Evolutionary conservation across 2,329 filamentous ascomycete genomes (phyloP), one percentile per base, ranked within the genome.

Genomic region (Fusarium beomiforme): DNA sequence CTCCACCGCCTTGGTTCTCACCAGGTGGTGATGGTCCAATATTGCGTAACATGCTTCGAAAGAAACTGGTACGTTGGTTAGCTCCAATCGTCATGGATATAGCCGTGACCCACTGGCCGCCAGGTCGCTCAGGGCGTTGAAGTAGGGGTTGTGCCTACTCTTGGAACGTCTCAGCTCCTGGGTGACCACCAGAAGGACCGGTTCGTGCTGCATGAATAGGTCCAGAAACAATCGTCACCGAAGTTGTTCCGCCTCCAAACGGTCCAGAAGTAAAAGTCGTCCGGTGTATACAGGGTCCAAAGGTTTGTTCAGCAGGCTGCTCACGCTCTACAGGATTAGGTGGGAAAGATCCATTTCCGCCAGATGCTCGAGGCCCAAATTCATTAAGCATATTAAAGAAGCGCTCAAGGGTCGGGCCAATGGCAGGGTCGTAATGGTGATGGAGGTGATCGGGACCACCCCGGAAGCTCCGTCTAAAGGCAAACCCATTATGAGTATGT

Each of bases 141-240:
- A 59, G 60, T 65, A 29, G 66, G 73, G 66, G 49, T 42, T 65
- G 49, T 67, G 77, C 83, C 64, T 84, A 88, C 87, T 83, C 78
- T 79, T 85, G 83, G 73, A 88, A 88, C 13, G 81, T 79, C 58
- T 86, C 83, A 31, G 72, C 49, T 53, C 59, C 66, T 42, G 58
- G 65, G n/a, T 68, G 46, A 66, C 76, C 72, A 11, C n/a, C n/a
- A n/a, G 70, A 64, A 33, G 51, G 64, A 39, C 49, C 71, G 33
- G 56, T 37, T 50, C 60, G 59, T 59, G 56, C 42, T 41, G 64
- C 58, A 41, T 77, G 67, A 11, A 79, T 60, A 29, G 83, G 78
- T 19, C 79, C 81, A 24, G 83, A 82, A 36, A 83, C 82, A 57
- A 87, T 84, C 16, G 85, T 88, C 59, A 88, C 82, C 33, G 82